A percentile compares a stretch with the other conserved stretches of the same genome.
phyloP scores from a whole-genome alignment of 371 early-diverging fungal genomes.

The Mucor racemosus region DNA sequence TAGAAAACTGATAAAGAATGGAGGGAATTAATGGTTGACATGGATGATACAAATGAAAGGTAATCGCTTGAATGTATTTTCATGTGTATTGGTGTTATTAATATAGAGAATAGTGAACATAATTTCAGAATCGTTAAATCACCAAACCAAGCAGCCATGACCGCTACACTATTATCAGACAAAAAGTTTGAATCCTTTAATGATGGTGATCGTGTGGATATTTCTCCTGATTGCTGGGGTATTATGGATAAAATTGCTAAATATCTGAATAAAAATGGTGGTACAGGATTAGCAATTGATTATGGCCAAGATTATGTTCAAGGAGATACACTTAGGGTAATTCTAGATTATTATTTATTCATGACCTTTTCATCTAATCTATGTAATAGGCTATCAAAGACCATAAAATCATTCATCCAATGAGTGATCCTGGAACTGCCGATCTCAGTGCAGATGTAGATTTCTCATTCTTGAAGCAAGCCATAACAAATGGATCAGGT shows the following conservation, averaged over 20 bases:
- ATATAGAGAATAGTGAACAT: slow-evolving; percentile 53
- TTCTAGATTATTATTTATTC: not conserved
- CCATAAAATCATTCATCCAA: slow-evolving; percentile 81
- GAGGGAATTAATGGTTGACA: slow-evolving; percentile 89
- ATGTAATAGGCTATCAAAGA: slow-evolving; percentile 78
- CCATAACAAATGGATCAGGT: slow-evolving; percentile 49
- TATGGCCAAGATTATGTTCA: slow-evolving; percentile 87
- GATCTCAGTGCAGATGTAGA: slow-evolving; percentile 96
- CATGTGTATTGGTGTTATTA: not conserved
- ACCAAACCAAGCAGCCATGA: slow-evolving; percentile 69
- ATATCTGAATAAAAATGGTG: slow-evolving; percentile 64
- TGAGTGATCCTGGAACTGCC: slow-evolving; percentile 81
- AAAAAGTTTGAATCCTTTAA: slow-evolving; percentile 46
- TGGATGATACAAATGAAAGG: slow-evolving; percentile 69
- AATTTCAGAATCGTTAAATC: slow-evolving; percentile 85
- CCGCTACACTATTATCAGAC: slow-evolving; percentile 60
- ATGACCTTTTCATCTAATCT: not conserved
- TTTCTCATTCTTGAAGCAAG: slow-evolving; percentile 76
- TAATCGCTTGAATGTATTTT: slow-evolving; percentile 12
- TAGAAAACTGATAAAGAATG: slow-evolving; percentile 80
- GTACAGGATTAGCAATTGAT: slow-evolving; percentile 86
- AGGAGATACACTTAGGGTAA: slow-evolving; percentile 83
- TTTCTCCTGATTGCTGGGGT: slow-evolving; percentile 81
- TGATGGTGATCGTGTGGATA: slow-evolving; percentile 81
- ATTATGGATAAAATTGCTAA: slow-evolving; percentile 68